phyloP scores from a whole-genome alignment of 345 rosid genomes.

The Atalantia buxifolia region DNA sequence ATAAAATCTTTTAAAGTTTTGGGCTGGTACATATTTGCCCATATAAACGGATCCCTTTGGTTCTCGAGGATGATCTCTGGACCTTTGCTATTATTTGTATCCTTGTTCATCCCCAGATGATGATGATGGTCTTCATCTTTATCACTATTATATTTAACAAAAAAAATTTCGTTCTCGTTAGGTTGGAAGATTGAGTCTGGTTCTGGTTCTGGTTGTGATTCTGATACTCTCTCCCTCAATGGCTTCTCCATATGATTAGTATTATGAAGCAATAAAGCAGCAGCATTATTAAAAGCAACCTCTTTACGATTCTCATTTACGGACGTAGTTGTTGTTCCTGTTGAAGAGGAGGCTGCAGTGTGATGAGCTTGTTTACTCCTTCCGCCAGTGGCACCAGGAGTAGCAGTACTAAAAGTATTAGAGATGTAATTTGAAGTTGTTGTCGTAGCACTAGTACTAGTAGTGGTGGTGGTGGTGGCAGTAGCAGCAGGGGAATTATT shows the following conservation, averaged over 20 bases:
- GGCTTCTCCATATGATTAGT: constrained; percentile 40
- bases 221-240: constrained; percentile 60
- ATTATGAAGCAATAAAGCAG: not conserved
- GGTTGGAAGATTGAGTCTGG: not conserved
- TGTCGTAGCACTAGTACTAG: not conserved
- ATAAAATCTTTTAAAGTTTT: constrained; percentile 46
- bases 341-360: not conserved
- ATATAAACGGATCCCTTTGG: constrained; percentile 22
- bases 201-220: constrained; percentile 7
- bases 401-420: not conserved
- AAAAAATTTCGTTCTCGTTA: not conserved
- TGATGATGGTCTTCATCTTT: too few relatives aligned
- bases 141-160: not conserved
- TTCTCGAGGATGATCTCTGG: not conserved
- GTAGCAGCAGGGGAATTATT: not conserved
- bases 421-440: not conserved
- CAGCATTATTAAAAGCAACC: not conserved
- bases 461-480: not conserved
- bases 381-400: not conserved
- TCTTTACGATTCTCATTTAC: not conserved
- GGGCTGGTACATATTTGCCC: constrained; percentile 53
- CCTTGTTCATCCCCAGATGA: not conserved
- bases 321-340: not conserved
- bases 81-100: not conserved
- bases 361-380: not conserved